Percentiles rank a stretch among this genome's conserved stretches.
phyloP scores from a whole-genome alignment of 2,329 filamentous ascomycete species.

The Cryphonectria nitschkei region DNA sequence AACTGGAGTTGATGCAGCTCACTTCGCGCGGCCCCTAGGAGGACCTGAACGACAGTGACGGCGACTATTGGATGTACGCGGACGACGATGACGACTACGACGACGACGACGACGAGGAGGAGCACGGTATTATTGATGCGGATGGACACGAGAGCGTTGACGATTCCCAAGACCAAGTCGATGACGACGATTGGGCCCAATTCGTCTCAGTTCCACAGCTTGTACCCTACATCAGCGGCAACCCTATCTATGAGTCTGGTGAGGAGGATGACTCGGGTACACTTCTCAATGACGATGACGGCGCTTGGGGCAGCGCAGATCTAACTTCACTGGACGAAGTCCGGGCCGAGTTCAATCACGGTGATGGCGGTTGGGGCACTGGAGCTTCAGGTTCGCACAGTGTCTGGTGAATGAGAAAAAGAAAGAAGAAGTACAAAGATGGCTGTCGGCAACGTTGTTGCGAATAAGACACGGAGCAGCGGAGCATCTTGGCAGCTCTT shows the following conservation, averaged over 20 bases:
- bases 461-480: neutral
- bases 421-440: no score
- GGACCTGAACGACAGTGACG: neutral
- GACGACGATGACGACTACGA: neutral
- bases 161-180: neutral
- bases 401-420: neutral
- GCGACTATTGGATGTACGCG: constrained; percentile 10
- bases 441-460: neutral
- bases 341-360: no score
- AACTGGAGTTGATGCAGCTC: constrained; percentile 15
- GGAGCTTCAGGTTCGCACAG: neutral
- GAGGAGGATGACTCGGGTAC: neutral
- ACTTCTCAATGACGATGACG: neutral
- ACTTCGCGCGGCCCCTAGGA: constrained; percentile 16
- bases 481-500: neutral
- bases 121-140: neutral
- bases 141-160: neutral
- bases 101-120: constrained; percentile 5
- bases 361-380: neutral
- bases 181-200: neutral
- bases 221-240: neutral
- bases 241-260: neutral
- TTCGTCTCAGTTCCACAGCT: neutral
- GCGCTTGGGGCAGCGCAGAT: neutral
- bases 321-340: neutral